phyloP scores from a whole-genome alignment of 192 early-diverging fungal species.

The Coemansia sp. region DNA sequence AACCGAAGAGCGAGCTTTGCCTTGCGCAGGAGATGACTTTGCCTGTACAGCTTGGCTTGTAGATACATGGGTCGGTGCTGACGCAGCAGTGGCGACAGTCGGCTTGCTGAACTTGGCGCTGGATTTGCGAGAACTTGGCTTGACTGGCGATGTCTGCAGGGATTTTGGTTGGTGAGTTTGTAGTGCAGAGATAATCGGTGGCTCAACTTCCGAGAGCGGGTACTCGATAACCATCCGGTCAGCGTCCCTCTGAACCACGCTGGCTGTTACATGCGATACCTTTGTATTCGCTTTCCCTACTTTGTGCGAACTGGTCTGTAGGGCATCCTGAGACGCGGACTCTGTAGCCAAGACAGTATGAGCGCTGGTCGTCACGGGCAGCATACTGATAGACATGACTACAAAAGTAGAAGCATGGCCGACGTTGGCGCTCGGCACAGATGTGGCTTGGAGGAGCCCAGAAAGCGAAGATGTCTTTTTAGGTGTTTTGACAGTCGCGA shows the following conservation, averaged over 20 bases:
- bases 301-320: not conserved
- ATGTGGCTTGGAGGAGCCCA: not conserved
- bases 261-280: not conserved
- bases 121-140: not conserved
- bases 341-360: not conserved
- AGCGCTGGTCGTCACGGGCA: not conserved
- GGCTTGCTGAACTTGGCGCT: not conserved
- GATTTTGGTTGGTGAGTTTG: not conserved
- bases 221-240: conserved; percentile 21
- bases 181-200: not conserved
- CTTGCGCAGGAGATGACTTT: not conserved
- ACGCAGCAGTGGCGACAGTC: not conserved
- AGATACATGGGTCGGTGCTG: not conserved
- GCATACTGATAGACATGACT: conserved; percentile 3
- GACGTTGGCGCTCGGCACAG: not conserved
- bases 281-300: not conserved
- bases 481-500: too few relatives aligned
- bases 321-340: not conserved
- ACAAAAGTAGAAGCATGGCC: not conserved
- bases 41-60: not conserved
- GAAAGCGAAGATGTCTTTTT: not conserved
- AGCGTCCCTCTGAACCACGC: not conserved
- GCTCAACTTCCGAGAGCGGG: conserved; percentile 10
- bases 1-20: not conserved
- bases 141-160: not conserved